Base-by-base conservation (phyloP, 1,284 basidiomycete species). In the Sanghuangporus sanghuang region DNA sequence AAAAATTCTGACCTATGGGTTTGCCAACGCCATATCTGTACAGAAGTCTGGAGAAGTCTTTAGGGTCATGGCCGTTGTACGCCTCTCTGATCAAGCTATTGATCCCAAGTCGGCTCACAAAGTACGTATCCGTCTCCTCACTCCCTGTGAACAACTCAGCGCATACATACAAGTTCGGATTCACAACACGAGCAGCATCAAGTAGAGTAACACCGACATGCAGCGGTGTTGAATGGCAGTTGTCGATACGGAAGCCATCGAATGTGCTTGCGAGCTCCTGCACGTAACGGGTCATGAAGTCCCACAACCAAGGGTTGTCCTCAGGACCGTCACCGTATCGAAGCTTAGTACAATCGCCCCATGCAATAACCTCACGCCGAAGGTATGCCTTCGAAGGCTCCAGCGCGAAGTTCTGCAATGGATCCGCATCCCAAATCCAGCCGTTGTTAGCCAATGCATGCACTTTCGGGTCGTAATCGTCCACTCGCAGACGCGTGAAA, bases 341-440 rank as follows among this genome's bases (percentile, higher is more conserved):
- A 53, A 98, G 85, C 75, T 99, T 99, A 72, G 98, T 96, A 73
- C 96, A 98, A 75, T 99, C 97, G 49, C 89, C 89, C 96, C 96
- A 99, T 18, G 90, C 93, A 69, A 99, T 98, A 57, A 99, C 93
- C 75, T 98, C 94, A 59, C 96, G 90, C 36, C 95, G 89, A 55
- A 98, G 83, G 74, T 99, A 99, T 1, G 95, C 92, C 73, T 96
- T 96, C n/a, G 96, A 98, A 0, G 92, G 90, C 56, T 86, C 85
- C n/a, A 93, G 85, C 8, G 96, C 96, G 77, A 99, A 99, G 78
- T 98, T 97, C 68, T 88, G 83, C 21, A 99, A 82, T 0, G 96
- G 96, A 74, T 99, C 90, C 1, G 96, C 96, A 64, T 91, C 82
- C 96, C 96, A 99, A 70, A 99, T 96, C 96, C 96, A 99, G 6